Evolutionary conservation across 2,329 filamentous ascomycete species (phyloP), one percentile per base, ranked within the genome.

Genomic region (Chaetomiaceae sp.): DNA sequence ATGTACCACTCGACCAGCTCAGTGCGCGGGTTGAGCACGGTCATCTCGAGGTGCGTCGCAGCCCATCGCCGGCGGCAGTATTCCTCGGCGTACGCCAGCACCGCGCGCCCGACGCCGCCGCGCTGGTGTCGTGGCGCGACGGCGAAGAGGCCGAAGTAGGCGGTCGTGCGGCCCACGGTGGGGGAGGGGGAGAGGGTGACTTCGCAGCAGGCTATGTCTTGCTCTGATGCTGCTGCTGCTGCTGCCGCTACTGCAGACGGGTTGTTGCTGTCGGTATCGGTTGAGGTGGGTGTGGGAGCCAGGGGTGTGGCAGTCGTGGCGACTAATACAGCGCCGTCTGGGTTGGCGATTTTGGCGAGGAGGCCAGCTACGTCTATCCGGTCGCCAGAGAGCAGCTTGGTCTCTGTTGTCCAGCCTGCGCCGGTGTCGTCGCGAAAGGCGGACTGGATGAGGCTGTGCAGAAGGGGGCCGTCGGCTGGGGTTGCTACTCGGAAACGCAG

Each of bases 91-190:
- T 62, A 55, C 1, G 54, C 59, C 14, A 75, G 60, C 14, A 74
- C 65, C 43, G 56, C 57, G 42, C 63, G 56, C 0, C 73, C 73
- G 36, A 75, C 55, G 0, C 73, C 72, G 12, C 67, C 66, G 4
- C 64, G 66, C 57, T 75, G 72, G 22, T 60, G 52, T 4, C 45
- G 45, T 2, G 69, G 68, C 30, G 70, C 65, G 0, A 76, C 72
- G 33, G 72, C 72, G 17, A 76, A 72, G 29, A 75, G 63, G 41
- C 70, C 71, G 42, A 75, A 72, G 57, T 73, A 70, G 15, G 63
- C 65, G 0, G 34, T 5, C n/a, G 29, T 62, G 49, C 11, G 47
- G 27, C 20, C 51, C 48, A 15, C 56, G 60, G 26, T 56, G 58
- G n/a, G n/a, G n/a, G n/a, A n/a, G n/a, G n/a, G n/a, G n/a, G n/a